Base-by-base conservation (phyloP, 2,329 filamentous ascomycete species). In the Apiospora saccharicola region DNA sequence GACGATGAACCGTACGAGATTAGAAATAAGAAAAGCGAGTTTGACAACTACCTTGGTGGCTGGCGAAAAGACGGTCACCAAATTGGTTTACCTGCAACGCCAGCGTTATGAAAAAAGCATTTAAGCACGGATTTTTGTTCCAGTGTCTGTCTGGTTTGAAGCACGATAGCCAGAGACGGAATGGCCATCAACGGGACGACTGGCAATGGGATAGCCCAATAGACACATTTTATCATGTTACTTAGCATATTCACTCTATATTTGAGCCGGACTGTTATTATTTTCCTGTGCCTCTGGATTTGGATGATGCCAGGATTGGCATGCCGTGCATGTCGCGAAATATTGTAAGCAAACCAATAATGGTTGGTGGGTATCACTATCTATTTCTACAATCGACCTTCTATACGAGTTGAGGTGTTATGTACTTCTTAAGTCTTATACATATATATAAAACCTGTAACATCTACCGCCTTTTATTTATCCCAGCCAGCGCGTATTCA, bases 311-410 rank as follows among this genome's bases (percentile, higher is more conserved):
- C 19, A 47, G 37, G 37, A 41, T 41, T 41, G 37, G 44, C 30
- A 61, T 22, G 53, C 16, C 30, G n/a, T 37, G 4, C 7, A 37
- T 5, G 7, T 4, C 22, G 8, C 30, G 34, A 41, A 41, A 41
- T 19, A 4, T 41, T 5, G 13, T 4, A 64, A 16, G 1, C 10
- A 41, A n/a, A 22, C 19, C 19, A 41, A 37, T 41, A 6, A 16
- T n/a, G 46, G 10, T 49, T 41, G 34, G 19, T 61, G 53, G 57
- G 57, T 64, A 64, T 64, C 57, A 41, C 34, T 64, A 19, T 64
- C 57, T 64, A 41, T 64, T 41, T 24, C 4, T 41, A 5, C 7
- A 24, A 6, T 41, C 57, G 57, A 41, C 14, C 19, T 41, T 41
- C 57, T 41, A 64, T n/a, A 41, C 5, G 57, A 41, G 57, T 34